Percentiles rank a stretch among this genome's conserved stretches.
phyloP scores from a whole-genome alignment of 1,139 yeast genomes.

The Geotrichum phurueaensis region DNA sequence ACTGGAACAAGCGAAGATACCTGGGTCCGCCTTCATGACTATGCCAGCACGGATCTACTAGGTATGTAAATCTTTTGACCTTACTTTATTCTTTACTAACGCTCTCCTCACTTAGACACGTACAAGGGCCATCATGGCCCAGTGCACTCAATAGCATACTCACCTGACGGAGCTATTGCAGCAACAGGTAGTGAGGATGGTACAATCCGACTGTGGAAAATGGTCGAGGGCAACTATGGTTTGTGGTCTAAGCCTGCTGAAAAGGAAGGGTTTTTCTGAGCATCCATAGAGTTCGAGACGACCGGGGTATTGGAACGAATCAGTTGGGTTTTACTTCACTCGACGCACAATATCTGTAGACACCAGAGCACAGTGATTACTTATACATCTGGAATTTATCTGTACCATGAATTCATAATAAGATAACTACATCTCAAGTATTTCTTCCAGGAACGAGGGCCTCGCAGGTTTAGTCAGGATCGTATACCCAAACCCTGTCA shows the following conservation, averaged over 20 bases:
- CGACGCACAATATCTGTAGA: neutral
- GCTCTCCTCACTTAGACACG: conserved; percentile 21
- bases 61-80: neutral
- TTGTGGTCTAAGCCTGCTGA: conserved; percentile 27
- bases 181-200: conserved; percentile 73
- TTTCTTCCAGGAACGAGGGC: neutral
- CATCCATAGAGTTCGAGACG: neutral
- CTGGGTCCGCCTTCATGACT: conserved; percentile 36
- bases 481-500: neutral
- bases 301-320: neutral
- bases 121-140: conserved; percentile 39
- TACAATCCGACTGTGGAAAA: conserved; percentile 56
- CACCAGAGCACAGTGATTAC: neutral
- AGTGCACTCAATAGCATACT: conserved; percentile 34
- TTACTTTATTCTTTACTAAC: neutral
- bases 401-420: neutral
- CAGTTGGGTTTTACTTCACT: neutral
- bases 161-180: conserved; percentile 37
- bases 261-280: neutral
- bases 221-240: conserved; percentile 33
- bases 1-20: conserved; percentile 35
- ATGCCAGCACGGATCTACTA: conserved; percentile 27
- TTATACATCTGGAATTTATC: neutral
- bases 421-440: neutral
- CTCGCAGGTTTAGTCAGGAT: neutral